A percentile compares a stretch with the other conserved stretches of the same genome.
These are phyloP conservation scores for Picea glauca DNA, from an alignment of 75 land plant genomes.

Conservation along the genomic window DNA sequence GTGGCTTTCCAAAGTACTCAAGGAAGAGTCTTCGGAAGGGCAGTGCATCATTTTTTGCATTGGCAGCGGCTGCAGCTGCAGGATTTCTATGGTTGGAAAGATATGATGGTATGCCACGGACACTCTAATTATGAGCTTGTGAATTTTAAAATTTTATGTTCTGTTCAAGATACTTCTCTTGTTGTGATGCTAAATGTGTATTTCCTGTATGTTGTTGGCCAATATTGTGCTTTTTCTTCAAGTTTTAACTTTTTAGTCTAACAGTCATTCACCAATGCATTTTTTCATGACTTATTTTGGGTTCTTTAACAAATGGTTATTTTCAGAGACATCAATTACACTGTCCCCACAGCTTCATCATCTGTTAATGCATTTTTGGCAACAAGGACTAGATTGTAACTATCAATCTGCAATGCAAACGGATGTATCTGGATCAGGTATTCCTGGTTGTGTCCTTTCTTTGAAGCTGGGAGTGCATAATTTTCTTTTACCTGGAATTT, in stretches of 20 bases:
- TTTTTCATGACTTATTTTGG: background rate
- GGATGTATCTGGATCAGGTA: slow-evolving; percentile 5
- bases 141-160: background rate
- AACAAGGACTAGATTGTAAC: background rate
- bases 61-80: background rate
- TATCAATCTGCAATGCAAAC: slow-evolving; percentile 4
- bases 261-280: background rate
- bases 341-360: slow-evolving; percentile 10
- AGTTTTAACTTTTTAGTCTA: background rate
- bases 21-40: background rate
- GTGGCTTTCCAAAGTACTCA: background rate
- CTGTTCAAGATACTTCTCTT: too few relatives aligned
- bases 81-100: background rate
- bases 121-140: background rate
- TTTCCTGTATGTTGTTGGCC: background rate
- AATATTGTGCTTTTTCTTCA: background rate
- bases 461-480: background rate
- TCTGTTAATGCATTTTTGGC: background rate
- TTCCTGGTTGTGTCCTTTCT: background rate
- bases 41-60: background rate
- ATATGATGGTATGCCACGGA: slow-evolving; percentile 1
- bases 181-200: too few relatives aligned
- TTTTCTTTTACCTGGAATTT: background rate
- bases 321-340: background rate
- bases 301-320: background rate